These are phyloP conservation scores for Plenodomus lindquistii DNA, from an alignment of 2,329 filamentous ascomycete genomes.

Conservation along the genomic window DNA sequence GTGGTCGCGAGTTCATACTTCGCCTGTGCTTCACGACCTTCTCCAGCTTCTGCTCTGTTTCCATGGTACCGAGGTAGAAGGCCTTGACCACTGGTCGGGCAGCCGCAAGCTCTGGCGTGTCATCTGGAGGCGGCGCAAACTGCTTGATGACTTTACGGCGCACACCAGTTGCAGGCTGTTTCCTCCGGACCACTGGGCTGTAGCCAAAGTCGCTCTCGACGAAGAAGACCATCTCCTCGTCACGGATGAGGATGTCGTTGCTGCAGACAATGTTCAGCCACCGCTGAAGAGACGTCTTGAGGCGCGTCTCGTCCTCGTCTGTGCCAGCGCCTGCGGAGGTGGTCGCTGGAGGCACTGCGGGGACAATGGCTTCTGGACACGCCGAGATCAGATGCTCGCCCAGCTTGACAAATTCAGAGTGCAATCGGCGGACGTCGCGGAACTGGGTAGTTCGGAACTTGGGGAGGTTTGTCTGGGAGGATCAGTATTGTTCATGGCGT, in stretches of 20 bases:
- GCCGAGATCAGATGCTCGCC: constrained; percentile 93
- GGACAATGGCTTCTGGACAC: constrained; percentile 94
- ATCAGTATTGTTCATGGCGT: too few relatives aligned
- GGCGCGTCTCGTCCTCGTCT: constrained; percentile 88
- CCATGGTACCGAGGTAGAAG: constrained; percentile 95
- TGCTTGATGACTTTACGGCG: constrained; percentile 96
- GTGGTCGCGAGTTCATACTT: constrained; percentile 60
- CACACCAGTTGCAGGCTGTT: constrained; percentile 95
- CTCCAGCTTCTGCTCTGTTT: constrained; percentile 95
- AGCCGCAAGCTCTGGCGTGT: constrained; percentile 90
- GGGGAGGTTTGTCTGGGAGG: constrained; percentile 94
- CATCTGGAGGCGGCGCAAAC: constrained; percentile 94
- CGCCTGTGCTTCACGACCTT: constrained; percentile 88
- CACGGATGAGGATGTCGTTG: constrained; percentile 89
- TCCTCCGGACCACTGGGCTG: constrained; percentile 91
- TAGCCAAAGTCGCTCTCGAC: constrained; percentile 99
- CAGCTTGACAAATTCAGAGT: constrained; percentile 96
- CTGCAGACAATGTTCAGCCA: constrained; percentile 94
- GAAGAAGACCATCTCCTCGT: constrained; percentile 97
- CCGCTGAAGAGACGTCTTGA: constrained; percentile 87
- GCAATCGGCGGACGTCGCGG: constrained; percentile 91
- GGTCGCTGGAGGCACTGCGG: constrained; percentile 89
- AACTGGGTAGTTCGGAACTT: constrained; percentile 98
- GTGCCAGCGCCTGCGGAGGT: constrained; percentile 94
- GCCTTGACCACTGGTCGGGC: constrained; percentile 90